phyloP scores from a whole-genome alignment of 345 rosid genomes.

The Dipteronia dyeriana region DNA sequence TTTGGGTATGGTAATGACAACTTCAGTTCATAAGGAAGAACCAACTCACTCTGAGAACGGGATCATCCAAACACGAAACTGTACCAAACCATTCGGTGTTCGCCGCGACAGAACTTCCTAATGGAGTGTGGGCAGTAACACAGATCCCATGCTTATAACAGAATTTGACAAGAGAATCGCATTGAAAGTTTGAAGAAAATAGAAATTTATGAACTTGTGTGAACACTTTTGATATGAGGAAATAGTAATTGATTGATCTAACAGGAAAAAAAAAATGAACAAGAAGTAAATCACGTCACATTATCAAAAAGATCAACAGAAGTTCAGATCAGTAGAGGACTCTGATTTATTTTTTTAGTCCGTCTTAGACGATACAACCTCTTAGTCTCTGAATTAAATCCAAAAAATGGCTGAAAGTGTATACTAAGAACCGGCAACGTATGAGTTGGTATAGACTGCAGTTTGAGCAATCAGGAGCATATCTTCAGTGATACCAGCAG shows the following conservation, averaged over 20 bases:
- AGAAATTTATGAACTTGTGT: no score
- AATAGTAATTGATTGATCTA: no score
- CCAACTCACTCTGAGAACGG: slow-evolving; percentile 59
- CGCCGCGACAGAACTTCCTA: slow-evolving; percentile 64
- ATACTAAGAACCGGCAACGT: slow-evolving; percentile 2
- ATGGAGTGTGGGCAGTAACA: slow-evolving; percentile 88
- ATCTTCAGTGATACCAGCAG: slow-evolving; percentile 24
- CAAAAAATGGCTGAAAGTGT: neutral
- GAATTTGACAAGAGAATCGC: slow-evolving; percentile 82
- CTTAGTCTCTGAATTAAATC: neutral
- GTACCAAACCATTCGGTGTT: slow-evolving; percentile 76
- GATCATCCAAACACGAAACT: slow-evolving; percentile 78
- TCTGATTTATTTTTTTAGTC: no score
- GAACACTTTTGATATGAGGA: no score
- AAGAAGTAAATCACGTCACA: no score
- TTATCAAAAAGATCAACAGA: no score
- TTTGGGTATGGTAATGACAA: neutral
- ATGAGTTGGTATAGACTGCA: slow-evolving; percentile 22
- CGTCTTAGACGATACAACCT: no score
- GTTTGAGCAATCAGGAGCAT: slow-evolving; percentile 32
- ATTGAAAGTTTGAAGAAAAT: slow-evolving; percentile 52
- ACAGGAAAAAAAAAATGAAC: no score
- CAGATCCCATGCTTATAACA: slow-evolving; percentile 84
- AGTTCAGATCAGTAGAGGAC: no score
- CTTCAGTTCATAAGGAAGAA: neutral